These are phyloP conservation scores for Geotrichum reessii DNA, from an alignment of 1,139 yeast genomes.

Conservation along the genomic window DNA sequence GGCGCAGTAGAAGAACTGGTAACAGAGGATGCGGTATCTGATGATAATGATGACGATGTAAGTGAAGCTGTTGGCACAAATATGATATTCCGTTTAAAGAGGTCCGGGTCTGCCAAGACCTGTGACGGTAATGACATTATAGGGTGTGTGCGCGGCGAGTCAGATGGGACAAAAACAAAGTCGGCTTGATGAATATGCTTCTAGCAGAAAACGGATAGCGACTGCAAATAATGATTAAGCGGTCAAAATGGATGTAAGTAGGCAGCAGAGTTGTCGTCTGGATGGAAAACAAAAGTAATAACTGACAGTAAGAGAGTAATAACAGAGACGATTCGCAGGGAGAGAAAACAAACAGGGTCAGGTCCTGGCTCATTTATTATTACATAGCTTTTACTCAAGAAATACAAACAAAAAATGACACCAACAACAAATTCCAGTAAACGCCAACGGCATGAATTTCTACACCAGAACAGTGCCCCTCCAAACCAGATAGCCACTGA, in stretches of 20 bases:
- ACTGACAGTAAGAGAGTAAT: background rate
- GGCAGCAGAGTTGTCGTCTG: background rate
- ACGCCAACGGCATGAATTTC: no score
- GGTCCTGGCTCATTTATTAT: no score
- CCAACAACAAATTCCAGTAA: no score
- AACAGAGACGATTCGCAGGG: background rate
- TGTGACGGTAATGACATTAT: background rate
- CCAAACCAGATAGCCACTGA: no score
- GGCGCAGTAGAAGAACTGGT: background rate
- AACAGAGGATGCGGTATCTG: conserved; percentile 6
- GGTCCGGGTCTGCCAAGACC: background rate
- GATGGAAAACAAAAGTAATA: background rate
- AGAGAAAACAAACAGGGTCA: background rate
- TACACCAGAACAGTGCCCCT: no score
- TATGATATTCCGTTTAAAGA: conserved; percentile 18
- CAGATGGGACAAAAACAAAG: background rate
- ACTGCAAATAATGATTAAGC: background rate
- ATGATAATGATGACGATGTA: conserved; percentile 1
- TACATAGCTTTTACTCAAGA: background rate
- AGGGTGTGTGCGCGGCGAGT: background rate
- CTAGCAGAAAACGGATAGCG: background rate
- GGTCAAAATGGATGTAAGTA: background rate
- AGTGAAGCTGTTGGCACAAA: conserved; percentile 19
- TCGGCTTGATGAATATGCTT: background rate
- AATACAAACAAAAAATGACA: background rate